Evolutionary conservation across 83 land plant species (phyloP).

Genomic region (Isoetes engelmannii): DNA sequence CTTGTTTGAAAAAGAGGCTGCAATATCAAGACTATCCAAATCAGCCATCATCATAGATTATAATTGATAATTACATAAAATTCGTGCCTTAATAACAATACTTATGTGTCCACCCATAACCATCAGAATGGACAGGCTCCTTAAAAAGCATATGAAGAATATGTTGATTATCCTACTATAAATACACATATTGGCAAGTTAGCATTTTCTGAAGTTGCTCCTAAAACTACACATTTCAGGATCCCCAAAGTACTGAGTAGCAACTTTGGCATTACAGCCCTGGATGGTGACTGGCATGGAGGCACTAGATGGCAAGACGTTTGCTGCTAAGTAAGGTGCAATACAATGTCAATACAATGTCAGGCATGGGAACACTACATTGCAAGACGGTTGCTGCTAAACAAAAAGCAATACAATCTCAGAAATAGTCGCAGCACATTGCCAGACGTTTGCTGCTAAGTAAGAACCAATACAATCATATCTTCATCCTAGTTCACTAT

Average conservation of each 20-base stretch:
- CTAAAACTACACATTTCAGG: too few species aligned
- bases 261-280: too few species aligned
- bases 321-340: background rate
- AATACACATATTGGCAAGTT: too few species aligned
- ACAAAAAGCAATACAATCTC: background rate
- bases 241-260: too few species aligned
- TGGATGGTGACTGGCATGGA: too few species aligned
- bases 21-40: constrained; percentile 9
- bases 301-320: background rate
- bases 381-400: background rate
- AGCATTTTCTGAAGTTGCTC: too few species aligned
- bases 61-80: background rate
- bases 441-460: background rate
- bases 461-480: constrained; percentile 1
- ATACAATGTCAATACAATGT: background rate
- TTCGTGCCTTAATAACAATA: background rate
- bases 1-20: constrained; percentile 91
- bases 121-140: background rate
- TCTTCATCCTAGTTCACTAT: background rate
- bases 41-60: constrained; percentile 6
- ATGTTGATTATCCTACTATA: background rate
- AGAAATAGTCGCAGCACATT: background rate
- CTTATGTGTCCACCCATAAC: background rate
- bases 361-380: too few species aligned
- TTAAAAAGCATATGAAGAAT: background rate